Percentiles rank a stretch among this genome's conserved stretches.
phyloP scores from a whole-genome alignment of 208 protist genomes.

The Acanthamoeba triangularis region DNA sequence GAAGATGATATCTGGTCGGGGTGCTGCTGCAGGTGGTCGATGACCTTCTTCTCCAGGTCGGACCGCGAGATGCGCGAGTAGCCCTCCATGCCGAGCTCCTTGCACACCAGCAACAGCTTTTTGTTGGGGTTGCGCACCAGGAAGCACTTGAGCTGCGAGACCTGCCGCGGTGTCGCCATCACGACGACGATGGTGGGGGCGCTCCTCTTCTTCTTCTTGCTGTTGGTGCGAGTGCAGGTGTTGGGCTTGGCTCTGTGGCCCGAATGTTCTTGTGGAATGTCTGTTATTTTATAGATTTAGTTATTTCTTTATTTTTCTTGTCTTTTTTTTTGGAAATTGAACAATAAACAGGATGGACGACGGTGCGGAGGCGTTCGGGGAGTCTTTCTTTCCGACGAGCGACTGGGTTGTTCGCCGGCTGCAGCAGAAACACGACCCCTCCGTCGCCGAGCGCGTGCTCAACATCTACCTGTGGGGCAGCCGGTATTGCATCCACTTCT shows the following conservation, averaged over 20 bases:
- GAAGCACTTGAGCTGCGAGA: not conserved
- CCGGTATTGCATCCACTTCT: not conserved
- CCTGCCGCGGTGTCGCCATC: not conserved
- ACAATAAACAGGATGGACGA: too few species aligned
- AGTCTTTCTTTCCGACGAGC: not conserved
- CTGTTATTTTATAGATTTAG: too few species aligned
- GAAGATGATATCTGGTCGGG: not conserved
- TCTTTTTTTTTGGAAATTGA: too few species aligned
- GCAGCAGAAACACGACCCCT: not conserved
- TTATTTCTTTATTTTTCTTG: too few species aligned
- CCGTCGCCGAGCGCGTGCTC: conserved; percentile 7
- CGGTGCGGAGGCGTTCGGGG: too few species aligned
- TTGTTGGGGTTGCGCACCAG: not conserved
- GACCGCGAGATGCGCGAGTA: conserved; percentile 12
- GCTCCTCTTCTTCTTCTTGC: too few species aligned
- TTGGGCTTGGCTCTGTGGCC: too few species aligned
- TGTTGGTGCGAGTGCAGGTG: too few species aligned
- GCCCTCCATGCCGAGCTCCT: not conserved
- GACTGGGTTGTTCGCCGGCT: not conserved
- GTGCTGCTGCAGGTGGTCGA: not conserved
- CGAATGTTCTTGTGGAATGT: too few species aligned
- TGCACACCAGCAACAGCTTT: conserved; percentile 5
- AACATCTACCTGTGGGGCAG: conserved; percentile 75
- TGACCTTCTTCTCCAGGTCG: not conserved
- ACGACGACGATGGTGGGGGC: too few species aligned